phyloP scores from a whole-genome alignment of 257 asterid genomes.

The Paulownia fortunei region DNA sequence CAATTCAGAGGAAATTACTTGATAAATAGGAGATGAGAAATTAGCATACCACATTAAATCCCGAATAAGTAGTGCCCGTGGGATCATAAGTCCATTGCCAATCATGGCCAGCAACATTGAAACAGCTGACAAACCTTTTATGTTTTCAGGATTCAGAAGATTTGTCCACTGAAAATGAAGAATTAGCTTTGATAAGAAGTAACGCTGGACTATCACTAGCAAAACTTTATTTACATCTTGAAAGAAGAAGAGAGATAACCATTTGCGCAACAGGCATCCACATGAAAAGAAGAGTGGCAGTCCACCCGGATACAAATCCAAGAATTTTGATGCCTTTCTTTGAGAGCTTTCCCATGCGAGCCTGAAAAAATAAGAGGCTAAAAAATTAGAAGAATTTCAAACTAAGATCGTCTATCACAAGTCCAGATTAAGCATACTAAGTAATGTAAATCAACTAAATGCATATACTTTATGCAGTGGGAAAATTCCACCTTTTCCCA shows the following conservation, averaged over 20 bases:
- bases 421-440: not conserved
- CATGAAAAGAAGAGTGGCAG: conserved; percentile 89
- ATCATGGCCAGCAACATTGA: conserved; percentile 86
- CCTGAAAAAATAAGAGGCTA: conserved; percentile 40
- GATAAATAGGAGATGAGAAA: not conserved
- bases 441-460: not conserved
- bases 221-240: not conserved
- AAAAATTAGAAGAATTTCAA: not conserved
- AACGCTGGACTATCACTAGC: conserved; percentile 5
- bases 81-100: conserved; percentile 83
- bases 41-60: conserved; percentile 77
- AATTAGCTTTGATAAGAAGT: conserved; percentile 17
- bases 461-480: no score
- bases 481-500: no score
- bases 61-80: conserved; percentile 73
- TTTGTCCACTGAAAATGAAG: conserved; percentile 70
- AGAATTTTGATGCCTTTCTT: conserved; percentile 56
- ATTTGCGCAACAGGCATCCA: conserved; percentile 88
- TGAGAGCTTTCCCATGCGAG: conserved; percentile 69
- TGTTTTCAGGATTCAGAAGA: conserved; percentile 69
- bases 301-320: conserved; percentile 74
- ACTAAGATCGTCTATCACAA: not conserved
- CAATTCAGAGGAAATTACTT: not conserved
- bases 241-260: conserved; percentile 42
- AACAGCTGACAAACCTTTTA: conserved; percentile 74